Conservation (phyloP, 768 basidiomycete genomes). For the Russula abietina region DNA sequence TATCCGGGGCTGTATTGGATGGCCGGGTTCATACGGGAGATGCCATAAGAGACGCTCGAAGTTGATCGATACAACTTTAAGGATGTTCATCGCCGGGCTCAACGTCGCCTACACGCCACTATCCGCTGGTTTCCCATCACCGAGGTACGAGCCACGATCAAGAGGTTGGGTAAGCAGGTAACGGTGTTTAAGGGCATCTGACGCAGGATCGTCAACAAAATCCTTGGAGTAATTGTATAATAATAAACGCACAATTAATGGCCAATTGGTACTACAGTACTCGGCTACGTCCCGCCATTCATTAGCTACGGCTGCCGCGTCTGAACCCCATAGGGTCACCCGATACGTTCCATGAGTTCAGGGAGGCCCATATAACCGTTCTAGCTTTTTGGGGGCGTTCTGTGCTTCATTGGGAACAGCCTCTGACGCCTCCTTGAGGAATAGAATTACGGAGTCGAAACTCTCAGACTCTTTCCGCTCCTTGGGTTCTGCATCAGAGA, state of each 20-base stretch:
- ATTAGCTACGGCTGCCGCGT: constrained; percentile 1
- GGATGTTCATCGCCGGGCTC: constrained; percentile 99
- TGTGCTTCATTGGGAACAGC: constrained; percentile 13
- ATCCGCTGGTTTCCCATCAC: no score
- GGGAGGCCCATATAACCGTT: constrained; percentile 12
- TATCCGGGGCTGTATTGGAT: no score
- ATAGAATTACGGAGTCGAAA: constrained; percentile 9
- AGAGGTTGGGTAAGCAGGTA: constrained; percentile 19
- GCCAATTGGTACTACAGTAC: constrained; percentile 14
- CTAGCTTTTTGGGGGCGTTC: constrained; percentile 1
- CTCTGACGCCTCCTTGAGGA: constrained; percentile 13
- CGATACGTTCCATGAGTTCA: constrained; percentile 13
- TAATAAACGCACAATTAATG: not conserved
- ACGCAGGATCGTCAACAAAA: not conserved
- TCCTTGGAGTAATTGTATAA: not conserved
- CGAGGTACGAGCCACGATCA: no score
- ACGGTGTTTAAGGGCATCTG: constrained; percentile 4
- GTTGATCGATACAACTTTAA: constrained; percentile 92
- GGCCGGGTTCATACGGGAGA: no score
- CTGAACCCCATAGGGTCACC: constrained; percentile 1
- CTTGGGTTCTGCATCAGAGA: not conserved
- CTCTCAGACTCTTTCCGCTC: constrained; percentile 4
- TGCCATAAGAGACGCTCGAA: constrained; percentile 91
- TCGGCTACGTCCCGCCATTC: constrained; percentile 12
- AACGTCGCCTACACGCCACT: constrained; percentile 82